Conservation (phyloP, 179 eudicot genomes). For the Beta corolliflora region DNA sequence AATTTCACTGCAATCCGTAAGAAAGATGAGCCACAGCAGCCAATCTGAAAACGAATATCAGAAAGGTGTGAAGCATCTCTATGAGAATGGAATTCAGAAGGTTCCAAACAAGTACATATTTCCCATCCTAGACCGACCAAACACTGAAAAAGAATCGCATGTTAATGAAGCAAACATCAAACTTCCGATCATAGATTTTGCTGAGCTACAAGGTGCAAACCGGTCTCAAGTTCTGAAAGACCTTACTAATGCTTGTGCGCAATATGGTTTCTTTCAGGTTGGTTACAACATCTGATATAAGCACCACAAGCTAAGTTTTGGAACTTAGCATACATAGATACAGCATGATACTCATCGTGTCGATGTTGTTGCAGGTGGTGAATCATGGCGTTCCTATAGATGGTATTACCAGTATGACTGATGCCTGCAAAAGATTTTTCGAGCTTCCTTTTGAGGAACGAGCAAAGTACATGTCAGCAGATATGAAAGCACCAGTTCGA, state of each 20-base stretch:
- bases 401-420: conserved; percentile 45
- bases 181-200: conserved; percentile 71
- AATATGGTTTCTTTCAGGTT: conserved; percentile 90
- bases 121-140: conserved; percentile 67
- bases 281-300: conserved; percentile 16
- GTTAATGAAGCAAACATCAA: conserved; percentile 28
- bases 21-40: conserved; percentile 10
- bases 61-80: conserved; percentile 76
- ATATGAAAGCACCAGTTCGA: conserved; percentile 65
- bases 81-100: conserved; percentile 59
- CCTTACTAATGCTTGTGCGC: conserved; percentile 60
- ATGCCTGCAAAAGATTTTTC: conserved; percentile 58
- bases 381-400: conserved; percentile 58
- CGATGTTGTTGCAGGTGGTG: conserved; percentile 53
- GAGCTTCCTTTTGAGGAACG: conserved; percentile 70
- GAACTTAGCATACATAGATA: conserved; percentile 6
- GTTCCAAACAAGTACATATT: conserved; percentile 74
- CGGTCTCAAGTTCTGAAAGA: conserved; percentile 45
- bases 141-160: conserved; percentile 10
- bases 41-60: conserved; percentile 35
- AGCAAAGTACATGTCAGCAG: conserved; percentile 57
- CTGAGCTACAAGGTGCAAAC: conserved; percentile 56
- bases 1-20: conserved; percentile 13
- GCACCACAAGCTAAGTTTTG: neutral
- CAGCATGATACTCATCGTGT: conserved; percentile 7